Evolutionary conservation across 2,329 filamentous ascomycete species (phyloP), one percentile per base, ranked within the genome.

Genomic region (Aspergillus eucalypticola): DNA sequence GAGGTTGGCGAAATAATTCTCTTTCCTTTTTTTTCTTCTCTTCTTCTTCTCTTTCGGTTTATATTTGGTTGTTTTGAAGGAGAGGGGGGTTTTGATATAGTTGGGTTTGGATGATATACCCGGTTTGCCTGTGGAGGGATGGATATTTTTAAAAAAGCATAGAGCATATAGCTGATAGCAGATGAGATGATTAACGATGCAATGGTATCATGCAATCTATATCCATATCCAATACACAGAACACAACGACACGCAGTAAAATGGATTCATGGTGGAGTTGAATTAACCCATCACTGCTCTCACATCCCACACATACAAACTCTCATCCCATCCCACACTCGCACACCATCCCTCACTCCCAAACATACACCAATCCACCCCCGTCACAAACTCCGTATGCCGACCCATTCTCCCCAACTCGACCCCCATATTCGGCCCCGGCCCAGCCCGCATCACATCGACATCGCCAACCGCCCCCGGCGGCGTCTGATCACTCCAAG

Each of bases 341-440:
- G 95, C 93, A 67, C 93, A 93, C 95, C 95, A 99, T 5, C 95
- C 95, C 65, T 96, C 93, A 23, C 87, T 90, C 4, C 95, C 95
- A 76, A 99, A 99, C 48, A 99, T 77, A 78, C 95, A 99, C 95
- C 96, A 99, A 75, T 99, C 95, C 0, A 98, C 90, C 7, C 95
- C 95, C 3, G 92, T 96, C 8, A 90, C 92, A 70, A 99, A 99
- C 79, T 99, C 95, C 0, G 94, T 97, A 75, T 99, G 95, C 17
- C 87, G 81, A 59, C 91, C 92, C 93, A 99, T 97, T 41, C 92
- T 79, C 3, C 92, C 93, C 68, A 96, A 79, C 76, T 96, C 88
- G 23, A 83, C 80, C 1, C 90, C 91, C 42, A 87, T 78, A 15
- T 71, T 64, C 39, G 75, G 70, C 8, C 74, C 54, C 23, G 73